phyloP scores from a whole-genome alignment of 805 yeast genomes.

The Spathaspora hagerdaliae region DNA sequence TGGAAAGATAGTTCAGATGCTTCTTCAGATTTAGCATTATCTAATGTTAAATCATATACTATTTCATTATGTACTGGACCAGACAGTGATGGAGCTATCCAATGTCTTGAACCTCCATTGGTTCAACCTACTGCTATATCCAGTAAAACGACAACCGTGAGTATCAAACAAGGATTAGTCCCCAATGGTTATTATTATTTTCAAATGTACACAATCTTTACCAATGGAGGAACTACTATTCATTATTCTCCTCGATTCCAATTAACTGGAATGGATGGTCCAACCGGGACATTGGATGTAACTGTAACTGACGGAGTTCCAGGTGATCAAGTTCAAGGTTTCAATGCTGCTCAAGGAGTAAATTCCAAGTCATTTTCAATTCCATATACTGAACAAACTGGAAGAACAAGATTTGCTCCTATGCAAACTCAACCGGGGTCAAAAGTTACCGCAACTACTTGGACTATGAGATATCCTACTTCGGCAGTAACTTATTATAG shows the following conservation, averaged over 20 bases:
- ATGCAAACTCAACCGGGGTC: conserved; percentile 89
- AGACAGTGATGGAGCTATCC: conserved; percentile 35
- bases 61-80: conserved; percentile 69
- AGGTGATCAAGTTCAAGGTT: conserved; percentile 36
- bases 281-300: conserved; percentile 42
- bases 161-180: conserved; percentile 40
- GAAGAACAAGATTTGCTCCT: conserved; percentile 78
- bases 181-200: conserved; percentile 68
- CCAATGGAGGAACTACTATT: conserved; percentile 44
- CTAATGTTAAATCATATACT: conserved; percentile 41
- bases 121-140: conserved; percentile 15
- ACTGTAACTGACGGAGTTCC: conserved; percentile 39
- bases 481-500: conserved; percentile 57
- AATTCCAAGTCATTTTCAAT: conserved; percentile 53
- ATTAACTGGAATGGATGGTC: conserved; percentile 71
- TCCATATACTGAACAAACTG: conserved; percentile 77
- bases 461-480: conserved; percentile 66
- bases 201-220: conserved; percentile 55
- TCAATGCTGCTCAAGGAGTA: conserved; percentile 16
- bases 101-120: conserved; percentile 30
- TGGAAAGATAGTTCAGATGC: conserved; percentile 56
- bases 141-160: conserved; percentile 34
- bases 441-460: conserved; percentile 58
- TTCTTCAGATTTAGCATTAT: conserved; percentile 21
- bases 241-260: conserved; percentile 67